Conservation (phyloP, 129 eudicot genomes). For the Lactuca sativa region DNA sequence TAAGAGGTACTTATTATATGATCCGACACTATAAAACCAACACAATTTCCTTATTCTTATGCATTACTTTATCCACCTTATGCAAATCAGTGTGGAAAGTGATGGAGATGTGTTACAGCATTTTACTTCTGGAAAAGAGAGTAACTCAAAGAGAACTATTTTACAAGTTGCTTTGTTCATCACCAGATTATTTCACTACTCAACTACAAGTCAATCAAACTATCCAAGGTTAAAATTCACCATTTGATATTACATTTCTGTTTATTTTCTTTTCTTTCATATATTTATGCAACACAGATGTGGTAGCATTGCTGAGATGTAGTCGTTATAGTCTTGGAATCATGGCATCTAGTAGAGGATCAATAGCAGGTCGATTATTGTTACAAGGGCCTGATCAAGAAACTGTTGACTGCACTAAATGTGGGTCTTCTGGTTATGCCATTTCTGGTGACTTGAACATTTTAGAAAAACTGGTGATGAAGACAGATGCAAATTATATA, state of each 20-base stretch:
- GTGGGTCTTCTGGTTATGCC: conserved; percentile 94
- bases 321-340: conserved; percentile 95
- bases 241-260: not conserved
- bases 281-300: conserved; percentile 48
- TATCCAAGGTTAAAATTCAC: conserved; percentile 61
- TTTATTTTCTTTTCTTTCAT: conserved; percentile 11
- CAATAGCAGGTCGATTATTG: conserved; percentile 77
- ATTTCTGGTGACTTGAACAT: conserved; percentile 87
- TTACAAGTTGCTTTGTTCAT: conserved; percentile 82
- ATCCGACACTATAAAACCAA: not conserved
- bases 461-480: conserved; percentile 64
- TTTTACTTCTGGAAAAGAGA: conserved; percentile 73
- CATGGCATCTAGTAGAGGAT: conserved; percentile 99
- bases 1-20: conserved; percentile 54
- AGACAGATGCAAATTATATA: conserved; percentile 85
- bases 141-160: conserved; percentile 91
- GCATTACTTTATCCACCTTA: not conserved
- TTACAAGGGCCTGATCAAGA: conserved; percentile 84
- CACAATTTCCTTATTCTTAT: conserved; percentile 2
- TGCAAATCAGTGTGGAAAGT: conserved; percentile 78
- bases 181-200: conserved; percentile 83
- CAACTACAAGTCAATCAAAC: conserved; percentile 87
- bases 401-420: conserved; percentile 74
- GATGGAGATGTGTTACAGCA: conserved; percentile 89
- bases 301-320: conserved; percentile 92